Conservation (phyloP, 164 flowering plant species). For the Vitis amurensis region DNA sequence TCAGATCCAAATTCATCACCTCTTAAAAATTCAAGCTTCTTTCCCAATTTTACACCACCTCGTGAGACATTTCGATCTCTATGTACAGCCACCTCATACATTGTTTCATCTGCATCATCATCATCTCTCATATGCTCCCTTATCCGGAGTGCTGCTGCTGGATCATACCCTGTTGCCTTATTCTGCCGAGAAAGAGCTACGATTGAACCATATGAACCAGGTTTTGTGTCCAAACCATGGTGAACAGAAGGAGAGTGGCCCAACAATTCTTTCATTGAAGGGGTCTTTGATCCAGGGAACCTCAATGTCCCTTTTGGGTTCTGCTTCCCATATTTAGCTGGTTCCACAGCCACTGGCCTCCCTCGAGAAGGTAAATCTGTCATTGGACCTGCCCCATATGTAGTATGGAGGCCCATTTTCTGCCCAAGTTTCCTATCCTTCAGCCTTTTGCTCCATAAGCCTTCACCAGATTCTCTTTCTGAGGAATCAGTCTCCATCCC, state of each 20-base stretch:
- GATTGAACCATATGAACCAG: slow-evolving; percentile 34
- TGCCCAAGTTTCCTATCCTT: slow-evolving; percentile 38
- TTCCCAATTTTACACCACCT: slow-evolving; percentile 40
- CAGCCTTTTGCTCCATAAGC: slow-evolving; percentile 42
- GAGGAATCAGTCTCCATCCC: slow-evolving; percentile 51
- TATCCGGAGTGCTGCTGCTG: slow-evolving; percentile 25
- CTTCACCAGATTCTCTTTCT: slow-evolving; percentile 54
- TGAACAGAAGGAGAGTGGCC: slow-evolving; percentile 30
- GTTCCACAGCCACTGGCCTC: slow-evolving; percentile 28
- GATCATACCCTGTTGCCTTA: slow-evolving; percentile 38
- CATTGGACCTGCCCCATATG: slow-evolving; percentile 30
- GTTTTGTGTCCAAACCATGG: slow-evolving; percentile 37
- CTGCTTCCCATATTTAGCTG: slow-evolving; percentile 41
- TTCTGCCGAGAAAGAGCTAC: slow-evolving; percentile 30
- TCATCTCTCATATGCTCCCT: slow-evolving; percentile 37
- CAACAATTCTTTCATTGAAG: slow-evolving; percentile 30
- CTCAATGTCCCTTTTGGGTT: slow-evolving; percentile 65
- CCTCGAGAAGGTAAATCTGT: slow-evolving; percentile 34
- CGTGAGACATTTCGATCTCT: slow-evolving; percentile 32
- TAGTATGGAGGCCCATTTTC: slow-evolving; percentile 36
- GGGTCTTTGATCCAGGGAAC: slow-evolving; percentile 44
- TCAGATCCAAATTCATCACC: slow-evolving; percentile 37
- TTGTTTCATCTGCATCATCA: slow-evolving; percentile 36
- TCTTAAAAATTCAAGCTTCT: slow-evolving; percentile 39
- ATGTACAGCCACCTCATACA: slow-evolving; percentile 38